Base-by-base conservation (phyloP, 108 stramenopile species). In the Cyclotella atomus region DNA sequence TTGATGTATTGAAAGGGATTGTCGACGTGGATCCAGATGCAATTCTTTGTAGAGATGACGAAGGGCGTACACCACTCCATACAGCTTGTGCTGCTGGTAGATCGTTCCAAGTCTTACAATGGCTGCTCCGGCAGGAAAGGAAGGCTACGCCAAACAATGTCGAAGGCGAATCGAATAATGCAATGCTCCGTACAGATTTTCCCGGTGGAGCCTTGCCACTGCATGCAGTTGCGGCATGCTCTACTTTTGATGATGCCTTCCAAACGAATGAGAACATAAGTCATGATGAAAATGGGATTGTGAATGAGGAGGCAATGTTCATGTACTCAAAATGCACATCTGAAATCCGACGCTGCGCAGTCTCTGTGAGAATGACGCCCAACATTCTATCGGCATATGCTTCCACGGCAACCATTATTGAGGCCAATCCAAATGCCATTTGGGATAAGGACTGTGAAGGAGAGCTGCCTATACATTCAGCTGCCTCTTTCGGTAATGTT, bases 41-140 rank as follows among this genome's bases (percentile, higher is more conserved):
- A 10, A 46, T 74, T 34, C 45, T 19, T 41, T 59, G 59, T 29
- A 71, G 65, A 44, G 77, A 78, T 19, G 57, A 50, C 15, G 73
- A 74, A 55, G 77, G 77, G 30, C 77, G 77, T 44, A 67, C 77
- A 1, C 52, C 72, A 14, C 72, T 78, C 4, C 77, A 78, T 36
- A 73, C 73, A 27, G 77, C 77, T 41, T 73, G 73, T 15, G 32
- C 64, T 47, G 64, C 77, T 27, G 65, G 77, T 2, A 46, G 72
- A 27, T 74, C 71, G 21, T 34, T 33, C 28, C 46, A 73, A 27
- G 60, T 74, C 52, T 53, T 76, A 41, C 67, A 68, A n/a, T 60
- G 66, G 65, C 32, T 76, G 34, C 15, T 76, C 0, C 41, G 68
- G 8, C 34, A 62, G 16, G 75, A 76, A 24, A 59, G 41, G 46